Conservation (phyloP, 2,329 filamentous ascomycete species). For the Coleophoma eucalyptorum region DNA sequence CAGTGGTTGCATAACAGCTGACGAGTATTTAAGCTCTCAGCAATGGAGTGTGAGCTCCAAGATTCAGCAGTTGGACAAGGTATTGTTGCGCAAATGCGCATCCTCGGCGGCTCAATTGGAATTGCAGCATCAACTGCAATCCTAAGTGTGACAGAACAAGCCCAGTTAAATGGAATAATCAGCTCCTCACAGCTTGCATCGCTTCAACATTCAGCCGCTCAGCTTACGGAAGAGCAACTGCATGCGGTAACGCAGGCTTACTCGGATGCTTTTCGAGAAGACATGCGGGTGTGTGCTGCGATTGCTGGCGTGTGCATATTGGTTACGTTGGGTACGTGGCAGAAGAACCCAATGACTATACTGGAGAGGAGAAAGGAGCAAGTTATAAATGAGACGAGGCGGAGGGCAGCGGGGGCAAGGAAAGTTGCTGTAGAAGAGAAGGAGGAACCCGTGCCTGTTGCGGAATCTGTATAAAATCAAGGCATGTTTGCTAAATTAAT, state of each 20-base stretch:
- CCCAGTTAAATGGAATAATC: not conserved
- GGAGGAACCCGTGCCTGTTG: too few relatives aligned
- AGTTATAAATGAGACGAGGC: not conserved
- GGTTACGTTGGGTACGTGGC: constrained; percentile 4
- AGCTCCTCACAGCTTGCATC: constrained; percentile 1
- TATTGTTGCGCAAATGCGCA: constrained; percentile 53
- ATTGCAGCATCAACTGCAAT: constrained; percentile 53
- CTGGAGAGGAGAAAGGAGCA: constrained; percentile 1
- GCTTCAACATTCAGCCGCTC: not conserved
- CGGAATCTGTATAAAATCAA: too few relatives aligned
- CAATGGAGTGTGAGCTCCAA: constrained; percentile 42
- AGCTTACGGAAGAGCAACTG: not conserved
- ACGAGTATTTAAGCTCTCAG: constrained; percentile 43
- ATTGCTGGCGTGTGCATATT: constrained; percentile 7
- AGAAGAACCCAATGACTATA: constrained; percentile 2
- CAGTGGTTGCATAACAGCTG: too few relatives aligned
- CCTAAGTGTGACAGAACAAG: constrained; percentile 35
- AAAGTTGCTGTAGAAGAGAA: too few relatives aligned
- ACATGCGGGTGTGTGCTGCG: constrained; percentile 5
- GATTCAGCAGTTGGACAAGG: constrained; percentile 49
- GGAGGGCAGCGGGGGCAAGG: not conserved
- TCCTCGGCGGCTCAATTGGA: constrained; percentile 54
- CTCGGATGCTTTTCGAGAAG: constrained; percentile 5
- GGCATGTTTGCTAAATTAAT: too few relatives aligned
- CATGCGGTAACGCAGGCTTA: constrained; percentile 6